Evolutionary conservation across 2,329 filamentous ascomycete species (phyloP).

Genomic region (Hysterium pulicare): DNA sequence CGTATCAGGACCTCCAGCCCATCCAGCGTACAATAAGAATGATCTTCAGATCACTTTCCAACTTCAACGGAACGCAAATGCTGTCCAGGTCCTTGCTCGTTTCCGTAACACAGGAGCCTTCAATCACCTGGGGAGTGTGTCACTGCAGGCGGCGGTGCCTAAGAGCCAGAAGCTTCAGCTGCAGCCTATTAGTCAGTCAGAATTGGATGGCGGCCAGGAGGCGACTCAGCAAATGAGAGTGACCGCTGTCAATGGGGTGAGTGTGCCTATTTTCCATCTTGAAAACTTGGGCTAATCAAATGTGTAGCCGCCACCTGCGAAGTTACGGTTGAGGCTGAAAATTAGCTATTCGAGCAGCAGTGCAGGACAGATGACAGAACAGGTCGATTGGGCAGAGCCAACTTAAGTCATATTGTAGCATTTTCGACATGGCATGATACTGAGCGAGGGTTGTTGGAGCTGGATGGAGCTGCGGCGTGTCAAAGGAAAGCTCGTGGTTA

Average conservation of each 20-base stretch:
- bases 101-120: slow-evolving; percentile 76
- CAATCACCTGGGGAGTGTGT: slow-evolving; percentile 67
- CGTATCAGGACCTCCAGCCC: slow-evolving; percentile 46
- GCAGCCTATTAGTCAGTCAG: slow-evolving; percentile 79
- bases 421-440: not conserved
- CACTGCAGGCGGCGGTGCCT: slow-evolving; percentile 89
- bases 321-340: slow-evolving; percentile 77
- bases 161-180: slow-evolving; percentile 94
- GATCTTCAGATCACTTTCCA: slow-evolving; percentile 77
- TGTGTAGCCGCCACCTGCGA: slow-evolving; percentile 63
- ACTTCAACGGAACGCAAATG: slow-evolving; percentile 76
- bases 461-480: too few relatives aligned
- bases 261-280: slow-evolving; percentile 41
- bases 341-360: slow-evolving; percentile 75
- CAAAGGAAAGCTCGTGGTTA: too few relatives aligned
- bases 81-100: slow-evolving; percentile 75
- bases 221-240: slow-evolving; percentile 91
- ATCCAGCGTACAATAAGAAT: slow-evolving; percentile 82
- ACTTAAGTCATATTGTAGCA: slow-evolving; percentile 18
- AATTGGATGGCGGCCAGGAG: slow-evolving; percentile 73
- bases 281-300: slow-evolving; percentile 18
- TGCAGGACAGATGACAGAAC: slow-evolving; percentile 72
- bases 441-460: too few relatives aligned
- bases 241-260: slow-evolving; percentile 80
- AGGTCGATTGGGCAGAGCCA: slow-evolving; percentile 95